These are phyloP conservation scores for Colletotrichum tofieldiae DNA, from an alignment of 2,329 filamentous ascomycete species.

Conservation along the genomic window DNA sequence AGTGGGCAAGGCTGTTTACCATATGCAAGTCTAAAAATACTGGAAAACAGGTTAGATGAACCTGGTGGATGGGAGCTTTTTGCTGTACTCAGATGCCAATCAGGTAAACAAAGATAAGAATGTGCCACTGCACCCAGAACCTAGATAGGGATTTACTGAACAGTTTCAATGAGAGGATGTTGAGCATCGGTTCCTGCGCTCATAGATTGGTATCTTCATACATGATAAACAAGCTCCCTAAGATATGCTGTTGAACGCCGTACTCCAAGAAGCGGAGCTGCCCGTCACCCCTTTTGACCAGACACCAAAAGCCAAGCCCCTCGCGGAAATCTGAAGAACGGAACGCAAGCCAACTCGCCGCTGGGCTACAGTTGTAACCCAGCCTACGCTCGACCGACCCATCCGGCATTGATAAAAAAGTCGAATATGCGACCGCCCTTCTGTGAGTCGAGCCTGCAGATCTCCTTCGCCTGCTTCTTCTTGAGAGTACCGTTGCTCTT, in stretches of 20 bases:
- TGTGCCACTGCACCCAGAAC: too few relatives aligned
- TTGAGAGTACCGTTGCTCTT: constrained; percentile 91
- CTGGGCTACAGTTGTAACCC: not conserved
- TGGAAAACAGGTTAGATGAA: too few relatives aligned
- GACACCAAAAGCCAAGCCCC: not conserved
- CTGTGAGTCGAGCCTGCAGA: constrained; percentile 86
- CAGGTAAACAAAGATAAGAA: not conserved
- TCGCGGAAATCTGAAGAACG: not conserved
- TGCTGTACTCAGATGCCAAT: not conserved
- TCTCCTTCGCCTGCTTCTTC: constrained; percentile 93
- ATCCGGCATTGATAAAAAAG: constrained; percentile 93
- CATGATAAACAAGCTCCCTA: not conserved
- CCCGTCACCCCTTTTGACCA: not conserved
- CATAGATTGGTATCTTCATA: constrained; percentile 39
- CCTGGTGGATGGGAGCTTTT: not conserved
- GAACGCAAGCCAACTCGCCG: too few relatives aligned
- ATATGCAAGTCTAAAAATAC: too few relatives aligned
- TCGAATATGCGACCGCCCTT: constrained; percentile 93
- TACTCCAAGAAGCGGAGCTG: constrained; percentile 18
- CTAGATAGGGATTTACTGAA: not conserved
- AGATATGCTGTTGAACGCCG: not conserved
- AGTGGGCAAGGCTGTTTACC: too few relatives aligned
- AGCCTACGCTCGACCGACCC: constrained; percentile 85
- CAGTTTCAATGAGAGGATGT: not conserved
- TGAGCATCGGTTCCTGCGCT: not conserved